Percentiles rank a stretch among this genome's conserved stretches.
phyloP scores from a whole-genome alignment of 495 filamentous ascomycete species.

The Cairneyella variabilis region DNA sequence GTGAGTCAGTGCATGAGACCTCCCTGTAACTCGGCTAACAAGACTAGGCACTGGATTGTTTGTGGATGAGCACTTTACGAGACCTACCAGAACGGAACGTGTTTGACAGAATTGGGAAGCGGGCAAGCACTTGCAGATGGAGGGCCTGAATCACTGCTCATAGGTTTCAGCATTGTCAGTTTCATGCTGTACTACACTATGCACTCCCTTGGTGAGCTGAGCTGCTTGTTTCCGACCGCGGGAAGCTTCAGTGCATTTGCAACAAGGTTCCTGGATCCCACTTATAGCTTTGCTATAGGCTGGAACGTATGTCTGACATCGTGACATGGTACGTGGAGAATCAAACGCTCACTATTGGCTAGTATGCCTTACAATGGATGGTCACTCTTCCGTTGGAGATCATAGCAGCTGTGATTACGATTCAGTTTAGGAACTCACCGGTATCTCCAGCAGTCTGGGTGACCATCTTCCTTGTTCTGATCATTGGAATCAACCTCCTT shows the following conservation, averaged over 20 bases:
- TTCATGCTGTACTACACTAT: slow-evolving; percentile 88
- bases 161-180: slow-evolving; percentile 78
- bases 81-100: no score
- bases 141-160: slow-evolving; percentile 83
- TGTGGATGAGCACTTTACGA: slow-evolving; percentile 78
- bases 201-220: slow-evolving; percentile 89
- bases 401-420: slow-evolving; percentile 83
- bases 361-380: slow-evolving; percentile 14
- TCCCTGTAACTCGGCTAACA: no score
- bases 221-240: slow-evolving; percentile 72
- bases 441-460: slow-evolving; percentile 73
- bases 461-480: slow-evolving; percentile 73
- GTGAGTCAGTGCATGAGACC: no score
- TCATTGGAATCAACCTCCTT: slow-evolving; percentile 79
- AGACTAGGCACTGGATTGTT: slow-evolving; percentile 66
- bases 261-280: slow-evolving; percentile 85
- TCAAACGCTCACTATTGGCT: not conserved
- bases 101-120: no score
- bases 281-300: slow-evolving; percentile 96
- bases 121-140: slow-evolving; percentile 71
- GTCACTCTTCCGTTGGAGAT: slow-evolving; percentile 68
- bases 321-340: no score
- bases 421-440: slow-evolving; percentile 74
- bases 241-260: slow-evolving; percentile 90
- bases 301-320: slow-evolving; percentile 59